Percentiles rank a stretch among this genome's conserved stretches.
phyloP scores from a whole-genome alignment of 2,329 filamentous ascomycete genomes.

The Phaeophleospora eucalypticola region DNA sequence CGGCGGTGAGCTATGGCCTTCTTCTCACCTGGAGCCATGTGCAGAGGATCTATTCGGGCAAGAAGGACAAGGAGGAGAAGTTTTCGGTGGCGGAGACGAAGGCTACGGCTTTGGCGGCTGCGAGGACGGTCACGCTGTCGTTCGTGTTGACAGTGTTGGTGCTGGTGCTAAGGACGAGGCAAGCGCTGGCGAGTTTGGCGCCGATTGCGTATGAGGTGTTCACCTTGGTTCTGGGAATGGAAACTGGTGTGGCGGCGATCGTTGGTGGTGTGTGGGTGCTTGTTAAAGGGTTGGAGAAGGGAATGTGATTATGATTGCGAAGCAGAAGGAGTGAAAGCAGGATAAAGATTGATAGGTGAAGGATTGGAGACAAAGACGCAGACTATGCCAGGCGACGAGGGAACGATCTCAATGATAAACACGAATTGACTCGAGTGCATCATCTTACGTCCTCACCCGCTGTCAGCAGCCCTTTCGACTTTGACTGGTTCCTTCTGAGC shows the following conservation, averaged over 20 bases:
- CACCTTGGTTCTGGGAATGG: conserved; percentile 7
- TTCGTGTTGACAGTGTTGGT: conserved; percentile 5
- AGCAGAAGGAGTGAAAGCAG: too few relatives aligned
- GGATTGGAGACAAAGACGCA: too few relatives aligned
- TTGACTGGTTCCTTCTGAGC: too few relatives aligned
- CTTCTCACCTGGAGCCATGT: background rate
- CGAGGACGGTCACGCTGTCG: conserved; percentile 4
- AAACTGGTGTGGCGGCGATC: conserved; percentile 3
- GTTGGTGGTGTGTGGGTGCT: conserved; percentile 5
- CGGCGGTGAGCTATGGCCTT: conserved; percentile 2
- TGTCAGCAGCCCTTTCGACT: too few relatives aligned
- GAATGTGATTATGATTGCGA: too few relatives aligned
- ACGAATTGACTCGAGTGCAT: too few relatives aligned
- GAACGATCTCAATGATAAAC: too few relatives aligned
- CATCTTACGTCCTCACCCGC: too few relatives aligned
- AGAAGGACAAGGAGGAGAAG: too few relatives aligned
- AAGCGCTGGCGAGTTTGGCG: conserved; percentile 6
- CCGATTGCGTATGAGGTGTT: conserved; percentile 10
- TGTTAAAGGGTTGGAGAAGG: conserved; percentile 8
- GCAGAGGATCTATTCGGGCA: background rate
- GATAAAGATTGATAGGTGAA: too few relatives aligned
- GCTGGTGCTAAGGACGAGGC: conserved; percentile 6
- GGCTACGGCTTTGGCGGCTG: background rate
- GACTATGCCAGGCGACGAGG: too few relatives aligned
- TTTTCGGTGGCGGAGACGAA: too few relatives aligned